Evolutionary conservation across 208 protist species (phyloP).

Genomic region (Acanthamoeba healyi): DNA sequence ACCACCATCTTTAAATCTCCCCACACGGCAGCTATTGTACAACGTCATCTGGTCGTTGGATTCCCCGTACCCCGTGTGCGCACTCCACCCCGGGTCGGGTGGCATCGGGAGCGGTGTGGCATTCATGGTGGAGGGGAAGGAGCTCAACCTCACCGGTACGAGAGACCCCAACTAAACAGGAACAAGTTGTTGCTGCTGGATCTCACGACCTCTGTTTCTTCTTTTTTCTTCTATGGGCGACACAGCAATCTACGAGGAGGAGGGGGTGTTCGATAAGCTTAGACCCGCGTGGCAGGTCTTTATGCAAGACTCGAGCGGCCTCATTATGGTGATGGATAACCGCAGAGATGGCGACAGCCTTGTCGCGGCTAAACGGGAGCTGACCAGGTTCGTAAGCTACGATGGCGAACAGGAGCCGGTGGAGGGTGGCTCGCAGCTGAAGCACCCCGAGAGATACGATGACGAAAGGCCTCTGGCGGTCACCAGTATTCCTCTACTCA

Average conservation of each 20-base stretch:
- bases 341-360: neutral
- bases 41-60: neutral
- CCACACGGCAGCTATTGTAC: neutral
- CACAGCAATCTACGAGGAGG: neutral
- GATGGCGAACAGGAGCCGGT: neutral
- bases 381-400: neutral
- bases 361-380: neutral
- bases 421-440: neutral
- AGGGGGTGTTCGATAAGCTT: neutral
- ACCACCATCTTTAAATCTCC: neutral
- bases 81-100: neutral
- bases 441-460: neutral
- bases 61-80: neutral
- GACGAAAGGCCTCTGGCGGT: neutral
- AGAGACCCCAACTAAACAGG: neutral
- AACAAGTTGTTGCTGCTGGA: no score
- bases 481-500: neutral
- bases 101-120: slow-evolving; percentile 28
- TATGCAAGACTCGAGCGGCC: neutral
- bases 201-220: neutral
- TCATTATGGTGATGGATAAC: neutral
- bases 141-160: slow-evolving; percentile 13
- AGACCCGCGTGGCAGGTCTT: neutral
- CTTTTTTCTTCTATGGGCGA: neutral
- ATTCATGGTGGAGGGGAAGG: neutral